Evolutionary conservation across 768 basidiomycete species (phyloP), one percentile per base, ranked within the genome.

Genomic region (Leccinellum luteum): DNA sequence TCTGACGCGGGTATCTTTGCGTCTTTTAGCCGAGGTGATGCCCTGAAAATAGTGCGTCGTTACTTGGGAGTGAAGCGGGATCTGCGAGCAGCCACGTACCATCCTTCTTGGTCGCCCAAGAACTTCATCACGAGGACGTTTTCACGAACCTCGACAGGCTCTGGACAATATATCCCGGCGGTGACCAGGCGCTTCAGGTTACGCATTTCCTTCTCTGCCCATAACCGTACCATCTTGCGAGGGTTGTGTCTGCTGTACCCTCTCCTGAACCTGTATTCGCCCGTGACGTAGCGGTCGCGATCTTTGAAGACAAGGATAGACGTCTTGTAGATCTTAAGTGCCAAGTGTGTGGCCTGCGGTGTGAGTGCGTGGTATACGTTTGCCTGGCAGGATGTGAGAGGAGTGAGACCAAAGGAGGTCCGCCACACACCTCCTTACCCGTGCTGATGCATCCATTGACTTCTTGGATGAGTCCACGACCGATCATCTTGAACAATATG

Each of bases 171-270:
- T 51, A 99, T 84, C 0, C 91, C 94, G 19, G 92, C 92, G n/a
- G 85, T 75, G 9, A 83, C 79, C 48, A 99, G 75, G 31, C 97
- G 83, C 69, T 89, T 88, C 60, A 99, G 76, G 70, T 99, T 99
- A 23, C 97, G 85, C 89, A 98, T 90, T 73, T 99, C 97, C 75
- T 99, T 99, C 74, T 99, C 97, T 2, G 97, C 97, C 97, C 97
- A 99, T 3, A 98, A 74, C 15, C 94, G 83, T 19, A 99, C 95
- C 96, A 99, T 98, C 76, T 99, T 99, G 27, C 97, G 85, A 15
- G 97, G 96, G 69, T 98, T 99, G 60, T 82, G 86, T 56, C 88
- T 87, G 66, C 84, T 86, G 73, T 93, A 93, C 25, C 95, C 95
- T 55, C 87, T 83, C 49, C 92, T 81, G 77, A 98, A 98, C n/a